Conservation (phyloP, 164 flowering plant genomes). For the Vitis cinerea region DNA sequence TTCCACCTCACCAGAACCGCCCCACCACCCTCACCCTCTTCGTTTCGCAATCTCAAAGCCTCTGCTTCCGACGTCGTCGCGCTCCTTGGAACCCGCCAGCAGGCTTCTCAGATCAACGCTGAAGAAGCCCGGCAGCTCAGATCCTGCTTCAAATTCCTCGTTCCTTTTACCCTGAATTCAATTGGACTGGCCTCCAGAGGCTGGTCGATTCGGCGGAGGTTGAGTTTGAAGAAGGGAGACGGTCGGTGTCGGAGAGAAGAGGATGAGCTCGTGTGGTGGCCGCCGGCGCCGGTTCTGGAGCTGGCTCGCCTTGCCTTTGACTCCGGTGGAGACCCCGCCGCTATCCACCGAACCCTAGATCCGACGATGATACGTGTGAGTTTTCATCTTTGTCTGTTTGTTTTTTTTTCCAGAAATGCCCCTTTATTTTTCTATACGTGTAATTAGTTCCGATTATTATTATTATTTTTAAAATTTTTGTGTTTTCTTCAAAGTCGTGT, state of each 20-base stretch:
- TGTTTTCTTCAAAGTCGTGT: too few species aligned
- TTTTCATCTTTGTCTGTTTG: not conserved
- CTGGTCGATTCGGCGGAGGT: constrained; percentile 12
- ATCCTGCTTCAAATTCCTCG: constrained; percentile 84
- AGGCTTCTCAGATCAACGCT: constrained; percentile 47
- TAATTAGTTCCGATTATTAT: too few species aligned
- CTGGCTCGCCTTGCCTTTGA: constrained; percentile 85
- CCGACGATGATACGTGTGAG: constrained; percentile 64
- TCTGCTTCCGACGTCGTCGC: constrained; percentile 61
- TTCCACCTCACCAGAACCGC: constrained; percentile 8
- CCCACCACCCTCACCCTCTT: constrained; percentile 4
- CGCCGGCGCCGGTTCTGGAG: constrained; percentile 79
- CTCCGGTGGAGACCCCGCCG: constrained; percentile 79
- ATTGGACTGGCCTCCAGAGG: not conserved
- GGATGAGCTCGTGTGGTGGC: constrained; percentile 77
- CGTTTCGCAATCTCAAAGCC: constrained; percentile 28
- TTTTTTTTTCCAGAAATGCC: too few species aligned
- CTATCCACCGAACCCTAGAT: constrained; percentile 66
- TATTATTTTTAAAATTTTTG: too few species aligned
- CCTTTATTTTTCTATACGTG: too few species aligned
- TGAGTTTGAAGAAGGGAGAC: not conserved
- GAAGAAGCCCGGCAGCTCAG: constrained; percentile 42
- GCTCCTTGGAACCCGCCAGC: constrained; percentile 57
- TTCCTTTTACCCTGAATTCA: constrained; percentile 37
- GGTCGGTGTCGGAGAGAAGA: constrained; percentile 16